phyloP scores from a whole-genome alignment of 23 red algal genomes.

The Chondrus crispus region DNA sequence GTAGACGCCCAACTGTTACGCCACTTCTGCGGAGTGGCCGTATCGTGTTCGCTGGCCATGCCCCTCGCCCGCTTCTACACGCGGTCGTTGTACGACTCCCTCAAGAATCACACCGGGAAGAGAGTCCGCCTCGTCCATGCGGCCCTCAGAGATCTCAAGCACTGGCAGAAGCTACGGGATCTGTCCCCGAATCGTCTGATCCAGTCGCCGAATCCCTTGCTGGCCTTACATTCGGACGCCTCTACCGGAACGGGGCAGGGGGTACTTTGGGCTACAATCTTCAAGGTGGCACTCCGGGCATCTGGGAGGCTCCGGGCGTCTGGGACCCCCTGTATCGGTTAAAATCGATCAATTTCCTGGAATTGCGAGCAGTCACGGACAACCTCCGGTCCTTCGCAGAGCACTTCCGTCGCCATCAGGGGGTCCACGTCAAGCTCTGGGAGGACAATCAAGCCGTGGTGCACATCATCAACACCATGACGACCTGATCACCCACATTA shows the following conservation, averaged over 20 bases:
- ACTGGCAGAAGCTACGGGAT: background rate
- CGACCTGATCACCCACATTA: background rate
- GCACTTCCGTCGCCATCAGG: too few species aligned
- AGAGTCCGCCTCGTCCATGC: background rate
- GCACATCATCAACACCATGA: background rate
- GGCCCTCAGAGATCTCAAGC: background rate
- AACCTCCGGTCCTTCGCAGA: background rate
- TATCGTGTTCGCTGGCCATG: conserved; percentile 30
- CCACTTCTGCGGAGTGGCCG: conserved; percentile 28
- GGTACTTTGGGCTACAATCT: background rate
- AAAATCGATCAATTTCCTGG: background rate
- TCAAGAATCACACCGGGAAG: background rate
- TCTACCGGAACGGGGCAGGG: background rate
- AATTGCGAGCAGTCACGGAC: background rate
- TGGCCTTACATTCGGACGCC: background rate
- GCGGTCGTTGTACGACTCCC: background rate
- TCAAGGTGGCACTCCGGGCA: background rate
- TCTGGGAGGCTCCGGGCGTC: background rate
- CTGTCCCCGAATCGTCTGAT: background rate
- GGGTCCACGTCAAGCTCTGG: background rate
- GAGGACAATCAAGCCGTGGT: background rate
- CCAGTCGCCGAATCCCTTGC: background rate
- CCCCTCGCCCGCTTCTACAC: conserved; percentile 27
- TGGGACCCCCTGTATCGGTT: background rate
- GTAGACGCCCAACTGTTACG: background rate